A percentile compares a stretch with the other conserved stretches of the same genome.
phyloP scores from a whole-genome alignment of 257 asterid genomes.

The Cruciata laevipes region DNA sequence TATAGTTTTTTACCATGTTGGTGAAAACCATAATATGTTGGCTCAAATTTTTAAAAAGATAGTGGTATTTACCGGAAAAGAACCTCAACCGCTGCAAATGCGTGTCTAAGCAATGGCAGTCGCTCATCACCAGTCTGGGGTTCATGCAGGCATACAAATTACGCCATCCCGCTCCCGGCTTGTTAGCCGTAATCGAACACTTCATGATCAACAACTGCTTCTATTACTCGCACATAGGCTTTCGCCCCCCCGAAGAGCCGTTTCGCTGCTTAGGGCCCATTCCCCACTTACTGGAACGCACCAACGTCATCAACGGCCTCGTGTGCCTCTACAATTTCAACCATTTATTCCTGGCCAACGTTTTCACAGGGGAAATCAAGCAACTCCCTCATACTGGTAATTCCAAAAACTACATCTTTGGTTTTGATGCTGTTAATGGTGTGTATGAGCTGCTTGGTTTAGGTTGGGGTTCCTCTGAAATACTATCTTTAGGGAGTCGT shows the following conservation, averaged over 20 bases:
- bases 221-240: not conserved
- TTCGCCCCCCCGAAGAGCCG: not conserved
- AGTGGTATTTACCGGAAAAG: too few relatives aligned
- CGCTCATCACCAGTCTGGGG: not conserved
- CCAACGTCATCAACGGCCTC: not conserved
- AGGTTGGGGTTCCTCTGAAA: not conserved
- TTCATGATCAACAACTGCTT: not conserved
- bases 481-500: not conserved
- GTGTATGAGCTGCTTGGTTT: constrained; percentile 2
- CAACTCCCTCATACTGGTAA: not conserved
- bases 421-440: not conserved
- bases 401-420: not conserved
- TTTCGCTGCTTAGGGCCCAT: not conserved
- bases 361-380: constrained; percentile 1
- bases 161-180: constrained; percentile 2
- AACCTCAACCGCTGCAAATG: constrained; percentile 7
- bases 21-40: too few relatives aligned
- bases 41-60: too few relatives aligned
- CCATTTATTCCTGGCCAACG: not conserved
- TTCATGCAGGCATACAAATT: not conserved
- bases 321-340: not conserved
- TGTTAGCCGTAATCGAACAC: not conserved
- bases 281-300: not conserved
- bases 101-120: not conserved
- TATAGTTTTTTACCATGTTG: too few relatives aligned